A percentile compares a stretch with the other conserved stretches of the same genome.
phyloP scores from a whole-genome alignment of 352 stramenopile genomes.

The Globisporangium heterothallicum region DNA sequence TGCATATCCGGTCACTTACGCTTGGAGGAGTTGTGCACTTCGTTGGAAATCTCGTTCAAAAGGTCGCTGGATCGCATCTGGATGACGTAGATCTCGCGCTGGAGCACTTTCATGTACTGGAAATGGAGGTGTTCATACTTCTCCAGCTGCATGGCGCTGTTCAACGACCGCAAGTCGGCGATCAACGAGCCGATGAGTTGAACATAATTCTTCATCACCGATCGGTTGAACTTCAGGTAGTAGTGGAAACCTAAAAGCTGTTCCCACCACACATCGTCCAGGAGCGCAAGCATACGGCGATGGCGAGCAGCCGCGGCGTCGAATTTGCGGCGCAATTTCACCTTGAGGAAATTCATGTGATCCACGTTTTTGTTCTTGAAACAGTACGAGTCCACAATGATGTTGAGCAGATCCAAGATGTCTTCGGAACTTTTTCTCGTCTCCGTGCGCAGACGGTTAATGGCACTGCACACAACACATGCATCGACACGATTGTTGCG shows the following conservation, averaged over 20 bases:
- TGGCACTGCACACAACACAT: conserved; percentile 40
- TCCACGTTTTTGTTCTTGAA: conserved; percentile 86
- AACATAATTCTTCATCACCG: conserved; percentile 64
- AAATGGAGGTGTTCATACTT: conserved; percentile 70
- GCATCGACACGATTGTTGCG: too few relatives aligned
- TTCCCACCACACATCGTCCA: conserved; percentile 81
- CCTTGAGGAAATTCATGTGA: conserved; percentile 74
- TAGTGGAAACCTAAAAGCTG: conserved; percentile 67
- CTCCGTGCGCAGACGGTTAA: conserved; percentile 43
- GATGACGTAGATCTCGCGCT: conserved; percentile 79
- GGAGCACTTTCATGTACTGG: conserved; percentile 70
- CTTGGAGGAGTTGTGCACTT: conserved; percentile 46
- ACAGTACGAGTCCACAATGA: conserved; percentile 83
- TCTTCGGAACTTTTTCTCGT: conserved; percentile 41
- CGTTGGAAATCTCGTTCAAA: conserved; percentile 59
- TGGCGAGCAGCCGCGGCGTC: conserved; percentile 39
- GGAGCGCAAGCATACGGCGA: conserved; percentile 45
- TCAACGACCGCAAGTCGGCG: conserved; percentile 57
- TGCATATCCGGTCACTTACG: conserved; percentile 20
- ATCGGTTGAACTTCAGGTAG: conserved; percentile 66
- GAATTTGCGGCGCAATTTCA: conserved; percentile 75
- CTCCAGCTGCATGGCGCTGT: conserved; percentile 77
- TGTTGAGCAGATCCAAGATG: conserved; percentile 67
- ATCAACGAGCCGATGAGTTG: conserved; percentile 58
- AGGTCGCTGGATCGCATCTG: conserved; percentile 59